phyloP scores from a whole-genome alignment of 192 early-diverging fungal genomes.

The Powellomyces hirtus region DNA sequence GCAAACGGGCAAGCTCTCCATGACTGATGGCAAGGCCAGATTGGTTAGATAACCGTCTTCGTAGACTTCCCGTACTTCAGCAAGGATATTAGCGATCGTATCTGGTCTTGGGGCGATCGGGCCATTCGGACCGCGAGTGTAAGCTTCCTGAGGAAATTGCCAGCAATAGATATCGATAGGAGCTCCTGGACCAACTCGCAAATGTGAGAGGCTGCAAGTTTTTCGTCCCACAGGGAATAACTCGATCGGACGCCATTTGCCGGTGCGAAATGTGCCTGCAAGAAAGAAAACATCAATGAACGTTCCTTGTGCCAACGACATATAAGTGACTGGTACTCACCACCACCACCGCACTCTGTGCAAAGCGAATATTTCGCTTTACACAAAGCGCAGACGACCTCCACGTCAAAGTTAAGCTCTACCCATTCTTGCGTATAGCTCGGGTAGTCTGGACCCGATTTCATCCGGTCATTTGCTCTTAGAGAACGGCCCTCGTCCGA shows the following conservation, averaged over 20 bases:
- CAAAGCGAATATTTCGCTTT: constrained; percentile 43
- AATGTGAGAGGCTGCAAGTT: constrained; percentile 34
- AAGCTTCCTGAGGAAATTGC: neutral
- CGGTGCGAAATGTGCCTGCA: constrained; percentile 40
- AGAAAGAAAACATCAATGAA: too few species aligned
- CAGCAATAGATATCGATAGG: constrained; percentile 6
- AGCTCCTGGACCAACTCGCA: constrained; percentile 12
- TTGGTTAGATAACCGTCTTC: constrained; percentile 22
- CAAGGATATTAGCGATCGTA: neutral
- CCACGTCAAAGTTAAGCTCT: constrained; percentile 31
- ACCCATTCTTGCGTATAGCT: constrained; percentile 16
- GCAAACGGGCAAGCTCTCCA: constrained; percentile 13
- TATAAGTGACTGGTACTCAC: too few species aligned
- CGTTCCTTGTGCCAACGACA: too few species aligned
- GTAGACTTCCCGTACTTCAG: constrained; percentile 16
- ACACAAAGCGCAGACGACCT: constrained; percentile 43
- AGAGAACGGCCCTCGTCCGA: neutral
- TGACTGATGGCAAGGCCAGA: constrained; percentile 24
- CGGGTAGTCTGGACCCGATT: too few species aligned
- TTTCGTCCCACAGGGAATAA: constrained; percentile 25
- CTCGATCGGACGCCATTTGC: constrained; percentile 38
- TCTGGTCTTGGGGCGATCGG: too few species aligned
- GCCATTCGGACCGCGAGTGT: neutral
- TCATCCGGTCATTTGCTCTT: neutral
- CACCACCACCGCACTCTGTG: constrained; percentile 54